Conservation (phyloP, 768 basidiomycete species). For the Phlebiopsis gigantea region DNA sequence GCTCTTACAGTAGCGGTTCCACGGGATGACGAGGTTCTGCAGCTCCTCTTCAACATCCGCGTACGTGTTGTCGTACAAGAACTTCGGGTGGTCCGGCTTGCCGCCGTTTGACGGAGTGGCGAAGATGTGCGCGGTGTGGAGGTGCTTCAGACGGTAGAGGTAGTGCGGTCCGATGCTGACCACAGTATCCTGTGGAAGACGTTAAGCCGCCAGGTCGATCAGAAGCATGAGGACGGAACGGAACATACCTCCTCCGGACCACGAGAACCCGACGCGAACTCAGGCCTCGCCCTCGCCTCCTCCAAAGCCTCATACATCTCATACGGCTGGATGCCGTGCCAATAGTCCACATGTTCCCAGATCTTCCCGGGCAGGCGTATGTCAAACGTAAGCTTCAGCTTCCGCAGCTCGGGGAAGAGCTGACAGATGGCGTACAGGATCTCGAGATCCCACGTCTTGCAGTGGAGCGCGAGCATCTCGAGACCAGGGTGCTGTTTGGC, state of each 20-base stretch:
- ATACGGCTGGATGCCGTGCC: slow-evolving; percentile 10
- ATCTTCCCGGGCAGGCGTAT: slow-evolving; percentile 24
- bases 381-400: slow-evolving; percentile 37
- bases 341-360: slow-evolving; percentile 12
- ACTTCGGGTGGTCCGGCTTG: slow-evolving; percentile 13
- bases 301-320: slow-evolving; percentile 7
- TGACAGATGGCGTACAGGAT: slow-evolving; percentile 36
- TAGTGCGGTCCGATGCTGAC: slow-evolving; percentile 40
- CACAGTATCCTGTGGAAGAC: slow-evolving; percentile 29
- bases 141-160: slow-evolving; percentile 29
- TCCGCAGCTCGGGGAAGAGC: slow-evolving; percentile 32
- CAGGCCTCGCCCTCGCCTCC: slow-evolving; percentile 5
- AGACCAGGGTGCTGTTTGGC: slow-evolving; percentile 24
- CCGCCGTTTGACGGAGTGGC: slow-evolving; percentile 8
- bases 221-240: not conserved
- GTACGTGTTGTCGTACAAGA: slow-evolving; percentile 18
- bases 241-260: slow-evolving; percentile 37
- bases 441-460: slow-evolving; percentile 39
- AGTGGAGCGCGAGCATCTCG: slow-evolving; percentile 30
- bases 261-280: slow-evolving; percentile 14
- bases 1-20: slow-evolving; percentile 35
- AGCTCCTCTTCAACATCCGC: slow-evolving; percentile 25
- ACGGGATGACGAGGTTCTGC: slow-evolving; percentile 35
- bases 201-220: not conserved
- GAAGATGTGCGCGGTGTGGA: slow-evolving; percentile 38